Conservation (phyloP, 148 eudicot species). For the Nepenthes mirabilis region DNA sequence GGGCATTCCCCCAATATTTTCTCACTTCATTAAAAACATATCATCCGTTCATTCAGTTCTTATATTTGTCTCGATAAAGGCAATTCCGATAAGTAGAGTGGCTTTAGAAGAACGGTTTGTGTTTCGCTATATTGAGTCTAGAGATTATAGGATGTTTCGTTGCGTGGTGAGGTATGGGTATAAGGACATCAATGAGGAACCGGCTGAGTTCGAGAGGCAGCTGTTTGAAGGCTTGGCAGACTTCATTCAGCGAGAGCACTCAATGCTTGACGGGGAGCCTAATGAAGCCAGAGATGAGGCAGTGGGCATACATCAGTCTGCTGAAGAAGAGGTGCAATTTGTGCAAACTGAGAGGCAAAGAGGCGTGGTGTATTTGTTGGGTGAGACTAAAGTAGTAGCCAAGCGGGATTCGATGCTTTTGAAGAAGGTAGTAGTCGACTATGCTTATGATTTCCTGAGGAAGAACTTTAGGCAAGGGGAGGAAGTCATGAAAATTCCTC, state of each 20-base stretch:
- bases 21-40: constrained; percentile 27
- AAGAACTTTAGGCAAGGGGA: constrained; percentile 27
- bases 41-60: constrained; percentile 37
- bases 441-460: constrained; percentile 34
- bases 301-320: constrained; percentile 2
- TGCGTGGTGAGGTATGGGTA: constrained; percentile 49
- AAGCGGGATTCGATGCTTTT: constrained; percentile 20
- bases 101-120: constrained; percentile 30
- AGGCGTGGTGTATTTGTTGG: constrained; percentile 40
- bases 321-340: constrained; percentile 26
- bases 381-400: constrained; percentile 35
- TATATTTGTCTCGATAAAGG: constrained; percentile 36
- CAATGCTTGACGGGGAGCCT: constrained; percentile 7
- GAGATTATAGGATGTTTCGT: constrained; percentile 25
- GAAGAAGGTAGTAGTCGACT: constrained; percentile 33
- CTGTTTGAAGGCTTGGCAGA: constrained; percentile 23
- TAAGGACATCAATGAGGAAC: constrained; percentile 28
- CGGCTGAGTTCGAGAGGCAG: constrained; percentile 22
- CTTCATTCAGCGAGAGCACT: constrained; percentile 28
- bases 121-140: constrained; percentile 32
- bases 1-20: constrained; percentile 45
- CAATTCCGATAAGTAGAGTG: constrained; percentile 32
- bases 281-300: not conserved
- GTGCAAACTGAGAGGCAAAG: constrained; percentile 24
- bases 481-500: not conserved